These are phyloP conservation scores for Penicillium egyptiacum DNA, from an alignment of 495 filamentous ascomycete genomes.

Conservation along the genomic window DNA sequence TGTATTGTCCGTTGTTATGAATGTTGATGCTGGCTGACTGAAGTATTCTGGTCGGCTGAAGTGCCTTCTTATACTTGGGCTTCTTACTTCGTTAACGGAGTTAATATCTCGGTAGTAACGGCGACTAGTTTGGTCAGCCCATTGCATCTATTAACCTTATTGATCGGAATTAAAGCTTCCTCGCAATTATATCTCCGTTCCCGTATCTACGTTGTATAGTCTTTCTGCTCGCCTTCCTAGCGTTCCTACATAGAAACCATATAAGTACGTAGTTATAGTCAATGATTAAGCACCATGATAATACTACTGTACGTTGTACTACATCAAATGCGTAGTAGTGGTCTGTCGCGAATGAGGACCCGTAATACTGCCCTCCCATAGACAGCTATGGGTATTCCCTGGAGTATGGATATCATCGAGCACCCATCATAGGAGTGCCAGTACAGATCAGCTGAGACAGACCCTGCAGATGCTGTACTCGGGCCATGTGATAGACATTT, in stretches of 20 bases:
- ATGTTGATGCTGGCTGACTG: not conserved
- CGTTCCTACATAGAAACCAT: too few relatives aligned
- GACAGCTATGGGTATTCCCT: too few relatives aligned
- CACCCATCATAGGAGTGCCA: not conserved
- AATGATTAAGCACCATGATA: too few relatives aligned
- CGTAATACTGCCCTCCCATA: too few relatives aligned
- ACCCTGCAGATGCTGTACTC: not conserved
- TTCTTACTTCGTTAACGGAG: not conserved
- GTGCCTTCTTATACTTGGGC: conserved; percentile 1
- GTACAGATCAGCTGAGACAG: not conserved
- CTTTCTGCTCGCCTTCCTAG: not conserved
- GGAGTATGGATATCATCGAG: too few relatives aligned
- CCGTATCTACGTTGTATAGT: not conserved
- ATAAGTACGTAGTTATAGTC: too few relatives aligned
- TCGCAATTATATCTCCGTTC: not conserved
- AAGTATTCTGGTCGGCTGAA: not conserved
- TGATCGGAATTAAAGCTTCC: not conserved
- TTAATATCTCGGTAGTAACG: not conserved
- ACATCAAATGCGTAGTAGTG: not conserved
- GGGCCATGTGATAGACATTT: not conserved
- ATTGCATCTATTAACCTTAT: not conserved
- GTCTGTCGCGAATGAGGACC: not conserved
- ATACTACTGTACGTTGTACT: not conserved
- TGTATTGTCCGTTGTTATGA: not conserved
- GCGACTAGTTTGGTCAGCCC: not conserved